Base-by-base conservation (phyloP, 768 basidiomycete species). In the Leucocoprinus birnbaumii region DNA sequence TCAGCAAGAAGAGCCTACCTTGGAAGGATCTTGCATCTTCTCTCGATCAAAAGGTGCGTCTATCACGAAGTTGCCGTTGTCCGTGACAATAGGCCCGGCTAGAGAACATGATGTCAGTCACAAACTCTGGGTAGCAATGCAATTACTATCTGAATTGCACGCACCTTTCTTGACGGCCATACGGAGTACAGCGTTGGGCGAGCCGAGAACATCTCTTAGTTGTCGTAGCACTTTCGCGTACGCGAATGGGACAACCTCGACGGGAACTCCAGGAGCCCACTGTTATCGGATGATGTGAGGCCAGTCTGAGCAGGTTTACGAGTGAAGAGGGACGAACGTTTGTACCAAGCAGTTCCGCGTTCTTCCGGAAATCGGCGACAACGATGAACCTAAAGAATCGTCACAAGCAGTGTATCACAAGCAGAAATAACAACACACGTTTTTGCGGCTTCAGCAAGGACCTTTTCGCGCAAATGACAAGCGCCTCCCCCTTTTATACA, bases 401-500 rank as follows among this genome's bases (percentile, higher is more conserved):
- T 40, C 58, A 19, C 48, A 38, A 41, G 8, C 9, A 35, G 51
- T 38, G 26, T 48, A 16, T 41, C 19, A 43, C 18, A 49, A n/a
- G 51, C 34, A 56, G 56, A 27, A 51, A 40, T 19, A 31, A 40
- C 26, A 9, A 73, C 85, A 56, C 54, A 91, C 84, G 89, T 93
- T 58, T 80, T 80, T 10, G 97, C 97, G 27, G 94, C 95, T 68
- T 99, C 97, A 1, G 97, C 97, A 13, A 99, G 81, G 6, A 99
- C 94, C 69, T 99, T 99, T 73, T 99, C 97, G 25, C 95, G 83
- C 31, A 98, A 73, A 61, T 98, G 97, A 68, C 96, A 98, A 1
- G 94, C 96, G 2, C 96, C 96, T 54, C 96, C 96, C 6, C 92
- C 96, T 72, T 99, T 98, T 73, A 99, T 95, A 58, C 90, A 90